Base-by-base conservation (phyloP, 441 rosid species). In the Pelargonium fulgidum region DNA sequence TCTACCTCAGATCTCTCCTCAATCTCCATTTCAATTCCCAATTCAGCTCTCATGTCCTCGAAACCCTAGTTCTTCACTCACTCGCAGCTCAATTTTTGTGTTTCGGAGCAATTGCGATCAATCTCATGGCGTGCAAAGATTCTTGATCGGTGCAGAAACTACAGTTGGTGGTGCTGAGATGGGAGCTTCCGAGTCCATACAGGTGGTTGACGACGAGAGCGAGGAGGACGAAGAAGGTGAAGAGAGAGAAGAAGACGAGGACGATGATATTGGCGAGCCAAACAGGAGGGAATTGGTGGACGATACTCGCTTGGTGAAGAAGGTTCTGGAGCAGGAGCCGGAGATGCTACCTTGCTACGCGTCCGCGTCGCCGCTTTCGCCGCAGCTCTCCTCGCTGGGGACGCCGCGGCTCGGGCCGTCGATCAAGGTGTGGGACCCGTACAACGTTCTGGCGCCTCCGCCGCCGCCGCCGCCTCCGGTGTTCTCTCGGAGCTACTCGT, bases 391-490 rank as follows among this genome's bases (percentile, higher is more conserved):
- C 14, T 79, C 93, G 19, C 79, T 90, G 47, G 98, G 96, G 10
- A 92, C 98, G 20, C 98, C 98, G 1, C 79, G 98, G 47, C 79
- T 92, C 70, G 96, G 96, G 1, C 98, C 98, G 0, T 89, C 97
- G 0, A 92, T 92, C 80, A 93, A 90, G 74, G 97, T 77, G 83
- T 93, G 96, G 96, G 98, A 93, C 78, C 98, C 98, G 7, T 93
- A 90, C 79, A 90, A 93, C 71, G 98, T 90, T 65, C 85, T 93
- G 50, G 77, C 91, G 0, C 91, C 94, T 0, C 91, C 83, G 0
- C 85, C 80, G 1, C 85, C 75, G n/a, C 88, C 73, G 3, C 83
- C 89, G 12, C 78, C 81, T 16, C 79, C 84, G 16, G 77, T 82
- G 62, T 82, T 87, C 75, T 81, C 87, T 0, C 80, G 85, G 58